Percentiles rank a stretch among this genome's conserved stretches.
These are phyloP conservation scores for Trebouxia sp. DNA, from an alignment of 139 green algal species.

Conservation along the genomic window DNA sequence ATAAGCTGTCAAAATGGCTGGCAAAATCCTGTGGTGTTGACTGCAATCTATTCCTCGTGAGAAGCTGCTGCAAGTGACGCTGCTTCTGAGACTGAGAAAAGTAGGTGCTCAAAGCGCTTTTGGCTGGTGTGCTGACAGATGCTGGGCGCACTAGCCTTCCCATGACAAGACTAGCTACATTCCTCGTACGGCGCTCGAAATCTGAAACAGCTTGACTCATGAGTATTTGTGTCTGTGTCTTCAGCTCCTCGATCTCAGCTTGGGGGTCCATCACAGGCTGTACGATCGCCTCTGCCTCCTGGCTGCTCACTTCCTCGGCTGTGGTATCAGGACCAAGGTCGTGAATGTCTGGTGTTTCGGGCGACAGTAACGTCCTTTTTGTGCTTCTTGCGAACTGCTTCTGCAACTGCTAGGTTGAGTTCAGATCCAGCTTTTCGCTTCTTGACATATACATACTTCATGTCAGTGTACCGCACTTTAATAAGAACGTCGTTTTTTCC, in stretches of 20 bases:
- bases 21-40: conserved; percentile 19
- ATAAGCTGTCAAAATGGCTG: conserved; percentile 19
- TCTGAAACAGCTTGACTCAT: conserved; percentile 24
- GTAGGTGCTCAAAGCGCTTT: conserved; percentile 22
- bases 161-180: conserved; percentile 23
- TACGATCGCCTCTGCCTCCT: conserved; percentile 19
- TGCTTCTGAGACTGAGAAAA: conserved; percentile 22
- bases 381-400: conserved; percentile 22
- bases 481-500: conserved; percentile 21
- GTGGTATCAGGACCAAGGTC: conserved; percentile 20
- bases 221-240: conserved; percentile 24
- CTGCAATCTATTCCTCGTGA: conserved; percentile 18
- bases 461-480: conserved; percentile 23
- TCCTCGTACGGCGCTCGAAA: conserved; percentile 18
- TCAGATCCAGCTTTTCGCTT: conserved; percentile 23
- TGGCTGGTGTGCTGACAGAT: conserved; percentile 19
- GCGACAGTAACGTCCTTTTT: conserved; percentile 23
- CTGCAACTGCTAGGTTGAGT: conserved; percentile 22
- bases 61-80: conserved; percentile 18
- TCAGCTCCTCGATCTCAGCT: conserved; percentile 21
- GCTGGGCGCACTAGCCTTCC: conserved; percentile 17
- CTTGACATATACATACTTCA: conserved; percentile 23
- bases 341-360: conserved; percentile 22
- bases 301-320: conserved; percentile 20
- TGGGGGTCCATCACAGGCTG: conserved; percentile 17